A percentile compares a stretch with the other conserved stretches of the same genome.
Conservation (phyloP, 768 basidiomycete species). For the Podaxis rugospora region DNA sequence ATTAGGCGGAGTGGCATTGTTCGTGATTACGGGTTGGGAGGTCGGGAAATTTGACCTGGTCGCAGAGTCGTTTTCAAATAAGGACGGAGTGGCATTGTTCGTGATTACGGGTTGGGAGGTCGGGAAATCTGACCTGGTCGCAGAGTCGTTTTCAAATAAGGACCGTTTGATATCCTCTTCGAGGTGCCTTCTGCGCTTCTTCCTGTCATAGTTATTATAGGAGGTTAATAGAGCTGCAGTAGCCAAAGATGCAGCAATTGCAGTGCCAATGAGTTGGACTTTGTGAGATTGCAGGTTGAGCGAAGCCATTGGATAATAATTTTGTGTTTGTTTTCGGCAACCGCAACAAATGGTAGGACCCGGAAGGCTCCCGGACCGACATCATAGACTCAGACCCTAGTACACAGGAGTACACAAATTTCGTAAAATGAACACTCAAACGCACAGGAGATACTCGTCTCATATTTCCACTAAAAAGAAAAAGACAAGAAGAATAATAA, state of each 20-base stretch:
- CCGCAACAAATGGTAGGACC: background rate
- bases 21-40: background rate
- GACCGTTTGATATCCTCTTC: conserved; percentile 54
- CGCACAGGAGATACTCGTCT: too few relatives aligned
- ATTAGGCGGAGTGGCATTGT: background rate
- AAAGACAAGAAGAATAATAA: too few relatives aligned
- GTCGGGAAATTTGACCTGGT: conserved; percentile 7
- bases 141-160: conserved; percentile 29
- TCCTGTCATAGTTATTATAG: conserved; percentile 46
- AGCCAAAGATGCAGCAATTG: conserved; percentile 56
- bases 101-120: background rate
- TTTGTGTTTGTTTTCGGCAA: background rate
- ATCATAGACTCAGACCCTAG: background rate
- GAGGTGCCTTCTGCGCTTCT: conserved; percentile 49
- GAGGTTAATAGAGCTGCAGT: conserved; percentile 59
- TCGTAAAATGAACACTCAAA: too few relatives aligned
- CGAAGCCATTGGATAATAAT: conserved; percentile 21
- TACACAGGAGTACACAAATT: too few relatives aligned
- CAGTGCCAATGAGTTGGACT: conserved; percentile 61
- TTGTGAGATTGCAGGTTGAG: conserved; percentile 47
- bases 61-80: conserved; percentile 29
- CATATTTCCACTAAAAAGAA: too few relatives aligned
- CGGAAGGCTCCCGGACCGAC: background rate
- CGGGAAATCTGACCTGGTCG: conserved; percentile 10
- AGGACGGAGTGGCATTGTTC: conserved; percentile 23